phyloP scores from a whole-genome alignment of 192 early-diverging fungal genomes.

The Entomortierella chlamydospora region DNA sequence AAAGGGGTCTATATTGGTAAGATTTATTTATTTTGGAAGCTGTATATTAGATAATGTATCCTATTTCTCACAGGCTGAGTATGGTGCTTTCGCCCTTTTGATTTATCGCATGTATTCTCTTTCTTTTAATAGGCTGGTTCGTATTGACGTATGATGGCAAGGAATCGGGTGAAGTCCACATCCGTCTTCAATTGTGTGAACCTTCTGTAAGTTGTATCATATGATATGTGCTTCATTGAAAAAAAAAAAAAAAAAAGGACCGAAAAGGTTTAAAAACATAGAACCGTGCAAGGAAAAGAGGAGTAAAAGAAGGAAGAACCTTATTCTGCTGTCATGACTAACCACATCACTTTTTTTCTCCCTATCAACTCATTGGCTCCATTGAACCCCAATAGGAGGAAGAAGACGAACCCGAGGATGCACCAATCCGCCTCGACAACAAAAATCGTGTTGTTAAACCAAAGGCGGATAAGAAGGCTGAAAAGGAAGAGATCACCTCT shows the following conservation, averaged over 20 bases:
- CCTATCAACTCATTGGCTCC: background rate
- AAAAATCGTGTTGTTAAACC: constrained; percentile 21
- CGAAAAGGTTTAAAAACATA: background rate
- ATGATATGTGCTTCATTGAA: too few species aligned
- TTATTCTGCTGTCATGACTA: constrained; percentile 2
- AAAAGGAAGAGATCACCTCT: background rate
- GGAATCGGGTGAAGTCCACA: constrained; percentile 34
- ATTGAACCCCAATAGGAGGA: constrained; percentile 11
- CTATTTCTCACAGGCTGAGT: too few species aligned
- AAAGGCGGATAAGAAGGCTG: constrained; percentile 7
- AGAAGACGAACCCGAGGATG: constrained; percentile 21
- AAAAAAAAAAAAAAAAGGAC: background rate
- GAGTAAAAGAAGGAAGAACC: background rate
- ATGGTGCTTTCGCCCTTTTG: too few species aligned
- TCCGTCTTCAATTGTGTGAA: constrained; percentile 29
- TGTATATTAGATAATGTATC: too few species aligned
- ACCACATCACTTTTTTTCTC: background rate
- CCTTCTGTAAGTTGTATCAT: constrained; percentile 27
- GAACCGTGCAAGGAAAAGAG: background rate
- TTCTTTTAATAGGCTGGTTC: constrained; percentile 33
- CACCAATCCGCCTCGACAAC: constrained; percentile 10
- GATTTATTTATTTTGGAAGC: too few species aligned
- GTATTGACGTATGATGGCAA: constrained; percentile 32
- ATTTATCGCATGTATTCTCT: too few species aligned
- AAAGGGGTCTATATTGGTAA: constrained; percentile 27